These are phyloP conservation scores for Phlegmacium glaucopus DNA, from an alignment of 768 basidiomycete species.

Conservation along the genomic window DNA sequence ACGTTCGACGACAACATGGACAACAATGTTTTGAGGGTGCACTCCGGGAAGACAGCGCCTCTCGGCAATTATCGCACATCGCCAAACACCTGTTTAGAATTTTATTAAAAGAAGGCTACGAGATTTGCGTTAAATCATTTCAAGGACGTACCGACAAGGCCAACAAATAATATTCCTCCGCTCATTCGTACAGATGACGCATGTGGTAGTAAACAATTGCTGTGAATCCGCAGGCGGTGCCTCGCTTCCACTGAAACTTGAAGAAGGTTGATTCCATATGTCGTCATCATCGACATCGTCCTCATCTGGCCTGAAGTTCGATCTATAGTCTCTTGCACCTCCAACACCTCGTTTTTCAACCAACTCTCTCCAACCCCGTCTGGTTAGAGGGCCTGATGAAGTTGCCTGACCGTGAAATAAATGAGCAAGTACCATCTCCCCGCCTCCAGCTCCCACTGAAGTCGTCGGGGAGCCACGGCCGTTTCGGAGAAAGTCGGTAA, in stretches of 20 bases:
- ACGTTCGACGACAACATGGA: slow-evolving; percentile 62
- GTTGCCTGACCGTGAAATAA: slow-evolving; percentile 16
- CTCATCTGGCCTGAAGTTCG: slow-evolving; percentile 6
- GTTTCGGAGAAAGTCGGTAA: slow-evolving; percentile 47
- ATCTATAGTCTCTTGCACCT: neutral
- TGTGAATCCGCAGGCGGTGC: slow-evolving; percentile 33
- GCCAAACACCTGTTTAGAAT: slow-evolving; percentile 43
- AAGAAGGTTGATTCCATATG: slow-evolving; percentile 12
- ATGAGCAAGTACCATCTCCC: slow-evolving; percentile 26
- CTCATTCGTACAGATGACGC: slow-evolving; percentile 68
- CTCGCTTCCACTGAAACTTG: slow-evolving; percentile 9
- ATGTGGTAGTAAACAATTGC: no score
- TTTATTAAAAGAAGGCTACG: neutral
- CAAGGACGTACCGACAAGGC: slow-evolving; percentile 65
- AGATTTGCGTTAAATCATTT: slow-evolving; percentile 11
- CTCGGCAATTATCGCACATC: slow-evolving; percentile 64
- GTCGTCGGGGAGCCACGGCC: slow-evolving; percentile 16
- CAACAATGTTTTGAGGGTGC: slow-evolving; percentile 58
- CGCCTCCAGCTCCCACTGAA: slow-evolving; percentile 12
- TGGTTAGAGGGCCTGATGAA: slow-evolving; percentile 17
- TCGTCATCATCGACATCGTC: slow-evolving; percentile 10
- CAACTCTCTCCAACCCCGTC: slow-evolving; percentile 18
- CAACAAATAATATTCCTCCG: slow-evolving; percentile 74
- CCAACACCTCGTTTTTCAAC: slow-evolving; percentile 4
- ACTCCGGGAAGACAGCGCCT: slow-evolving; percentile 53